Percentiles rank a stretch among this genome's conserved stretches.
These are phyloP conservation scores for Candolleomyces eurysporus DNA, from an alignment of 768 basidiomycete genomes.

Conservation along the genomic window DNA sequence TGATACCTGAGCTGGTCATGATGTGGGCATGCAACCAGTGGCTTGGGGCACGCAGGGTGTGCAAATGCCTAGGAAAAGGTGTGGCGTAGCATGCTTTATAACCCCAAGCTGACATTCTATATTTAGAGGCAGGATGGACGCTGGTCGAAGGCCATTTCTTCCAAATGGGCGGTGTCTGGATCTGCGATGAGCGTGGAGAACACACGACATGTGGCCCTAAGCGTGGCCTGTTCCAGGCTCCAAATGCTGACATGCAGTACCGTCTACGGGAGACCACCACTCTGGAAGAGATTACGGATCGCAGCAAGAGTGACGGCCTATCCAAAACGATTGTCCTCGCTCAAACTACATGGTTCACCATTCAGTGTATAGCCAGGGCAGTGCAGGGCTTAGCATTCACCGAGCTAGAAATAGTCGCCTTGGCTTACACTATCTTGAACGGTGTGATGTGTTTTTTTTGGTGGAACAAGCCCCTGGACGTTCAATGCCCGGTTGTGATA, in stretches of 20 bases:
- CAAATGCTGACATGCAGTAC: neutral
- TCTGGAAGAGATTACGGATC: slow-evolving; percentile 12
- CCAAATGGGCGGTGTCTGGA: no score
- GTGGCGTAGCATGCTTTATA: neutral
- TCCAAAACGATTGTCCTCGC: slow-evolving; percentile 5
- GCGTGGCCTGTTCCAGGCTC: neutral
- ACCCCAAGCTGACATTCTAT: neutral
- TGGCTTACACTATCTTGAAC: slow-evolving; percentile 13
- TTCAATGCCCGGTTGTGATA: no score
- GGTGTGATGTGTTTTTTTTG: slow-evolving; percentile 12
- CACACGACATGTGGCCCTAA: neutral
- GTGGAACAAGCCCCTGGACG: slow-evolving; percentile 15
- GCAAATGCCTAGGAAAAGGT: neutral
- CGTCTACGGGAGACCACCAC: slow-evolving; percentile 5
- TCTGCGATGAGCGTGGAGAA: slow-evolving; percentile 4
- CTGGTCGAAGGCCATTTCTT: slow-evolving; percentile 22
- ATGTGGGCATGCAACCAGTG: no score
- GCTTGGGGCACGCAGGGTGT: slow-evolving; percentile 12
- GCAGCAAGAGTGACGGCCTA: slow-evolving; percentile 15
- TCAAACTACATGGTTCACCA: slow-evolving; percentile 9
- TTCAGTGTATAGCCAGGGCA: slow-evolving; percentile 12
- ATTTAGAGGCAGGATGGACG: neutral
- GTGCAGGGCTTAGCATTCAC: slow-evolving; percentile 9
- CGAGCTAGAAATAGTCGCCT: slow-evolving; percentile 15
- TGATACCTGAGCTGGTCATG: no score